Conservation (phyloP, 2,329 filamentous ascomycete species). For the Torrubiella hemipterigena region DNA sequence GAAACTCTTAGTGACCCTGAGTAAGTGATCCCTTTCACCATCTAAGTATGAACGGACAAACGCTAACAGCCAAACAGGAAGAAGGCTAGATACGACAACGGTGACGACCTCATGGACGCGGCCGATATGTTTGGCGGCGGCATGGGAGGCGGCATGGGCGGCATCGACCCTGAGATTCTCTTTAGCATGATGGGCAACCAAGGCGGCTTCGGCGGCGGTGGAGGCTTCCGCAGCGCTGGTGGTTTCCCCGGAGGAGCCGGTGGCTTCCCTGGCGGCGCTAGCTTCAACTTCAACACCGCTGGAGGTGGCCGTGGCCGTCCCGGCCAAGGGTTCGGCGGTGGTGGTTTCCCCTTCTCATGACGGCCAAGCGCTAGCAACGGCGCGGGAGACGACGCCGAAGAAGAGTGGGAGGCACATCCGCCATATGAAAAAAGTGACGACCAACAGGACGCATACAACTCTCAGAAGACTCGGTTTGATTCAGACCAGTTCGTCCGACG, state of each 20-base stretch:
- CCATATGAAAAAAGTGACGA: too few species aligned
- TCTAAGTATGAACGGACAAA: too few species aligned
- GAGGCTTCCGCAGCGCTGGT: constrained; percentile 36
- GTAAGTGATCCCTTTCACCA: constrained; percentile 42
- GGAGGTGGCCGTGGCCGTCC: constrained; percentile 23
- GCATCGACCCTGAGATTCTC: constrained; percentile 65
- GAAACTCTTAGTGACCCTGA: constrained; percentile 90
- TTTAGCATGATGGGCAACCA: constrained; percentile 75
- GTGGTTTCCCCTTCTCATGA: constrained; percentile 34
- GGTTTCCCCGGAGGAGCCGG: constrained; percentile 31
- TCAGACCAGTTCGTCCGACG: constrained; percentile 18
- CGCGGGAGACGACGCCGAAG: constrained; percentile 15
- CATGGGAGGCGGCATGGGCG: constrained; percentile 51
- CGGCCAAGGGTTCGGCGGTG: constrained; percentile 17
- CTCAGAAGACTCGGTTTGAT: too few species aligned
- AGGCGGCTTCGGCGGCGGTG: constrained; percentile 42
- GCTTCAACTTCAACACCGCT: constrained; percentile 49
- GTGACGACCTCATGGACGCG: constrained; percentile 81
- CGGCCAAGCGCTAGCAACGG: constrained; percentile 25
- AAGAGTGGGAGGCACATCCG: constrained; percentile 16
- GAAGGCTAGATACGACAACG: constrained; percentile 80
- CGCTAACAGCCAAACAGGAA: constrained; percentile 48
- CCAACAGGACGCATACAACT: too few species aligned
- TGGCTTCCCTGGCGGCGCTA: constrained; percentile 39
- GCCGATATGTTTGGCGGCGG: constrained; percentile 68